phyloP scores from a whole-genome alignment of 1,139 yeast species.

The Taphrina deformans region DNA sequence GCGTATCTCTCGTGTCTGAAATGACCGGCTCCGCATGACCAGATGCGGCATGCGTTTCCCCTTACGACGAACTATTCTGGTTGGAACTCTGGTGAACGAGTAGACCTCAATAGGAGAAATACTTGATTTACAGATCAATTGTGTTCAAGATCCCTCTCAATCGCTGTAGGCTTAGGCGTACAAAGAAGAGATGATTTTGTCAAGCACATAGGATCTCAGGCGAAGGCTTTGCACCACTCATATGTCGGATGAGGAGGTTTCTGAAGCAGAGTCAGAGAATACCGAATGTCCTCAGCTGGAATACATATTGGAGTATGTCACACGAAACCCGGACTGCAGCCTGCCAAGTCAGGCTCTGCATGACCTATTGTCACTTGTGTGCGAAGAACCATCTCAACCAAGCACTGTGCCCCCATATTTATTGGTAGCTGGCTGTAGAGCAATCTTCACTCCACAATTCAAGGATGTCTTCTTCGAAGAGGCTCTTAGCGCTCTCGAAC shows the following conservation, averaged over 20 bases:
- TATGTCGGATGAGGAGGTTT: neutral
- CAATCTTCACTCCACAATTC: constrained; percentile 5
- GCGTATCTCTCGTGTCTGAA: constrained; percentile 6
- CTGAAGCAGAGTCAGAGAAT: neutral
- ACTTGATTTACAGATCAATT: neutral
- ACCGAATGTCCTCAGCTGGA: constrained; percentile 18
- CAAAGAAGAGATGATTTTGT: too few species aligned
- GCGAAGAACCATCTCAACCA: constrained; percentile 23
- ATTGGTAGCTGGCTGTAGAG: constrained; percentile 8
- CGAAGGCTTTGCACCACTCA: neutral
- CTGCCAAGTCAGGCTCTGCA: constrained; percentile 18
- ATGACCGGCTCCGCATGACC: neutral
- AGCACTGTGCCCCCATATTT: constrained; percentile 10
- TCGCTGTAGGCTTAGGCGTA: too few species aligned
- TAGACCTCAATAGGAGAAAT: neutral
- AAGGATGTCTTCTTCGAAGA: constrained; percentile 4
- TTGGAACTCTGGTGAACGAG: too few species aligned
- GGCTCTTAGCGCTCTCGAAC: constrained; percentile 4
- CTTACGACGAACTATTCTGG: neutral
- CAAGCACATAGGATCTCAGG: neutral
- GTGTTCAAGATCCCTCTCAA: neutral
- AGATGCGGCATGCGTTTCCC: neutral
- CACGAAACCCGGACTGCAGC: constrained; percentile 2
- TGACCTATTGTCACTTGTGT: constrained; percentile 21
- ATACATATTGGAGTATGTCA: constrained; percentile 27